A percentile compares a stretch with the other conserved stretches of the same genome.
Conservation (phyloP, 2,329 filamentous ascomycete species). For the Aspergillus udagawae region DNA sequence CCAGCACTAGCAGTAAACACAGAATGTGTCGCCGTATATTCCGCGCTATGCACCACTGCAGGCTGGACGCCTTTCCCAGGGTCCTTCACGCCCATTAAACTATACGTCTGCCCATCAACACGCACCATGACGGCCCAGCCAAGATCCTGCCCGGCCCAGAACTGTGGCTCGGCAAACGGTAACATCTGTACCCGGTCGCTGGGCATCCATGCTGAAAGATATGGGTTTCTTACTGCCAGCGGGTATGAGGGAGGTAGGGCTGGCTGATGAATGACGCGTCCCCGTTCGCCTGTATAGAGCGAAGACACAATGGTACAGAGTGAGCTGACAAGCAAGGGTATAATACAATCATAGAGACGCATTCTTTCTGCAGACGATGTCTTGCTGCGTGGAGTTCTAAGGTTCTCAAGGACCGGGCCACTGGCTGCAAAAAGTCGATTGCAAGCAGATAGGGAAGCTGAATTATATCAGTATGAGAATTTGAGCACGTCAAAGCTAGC, state of each 20-base stretch:
- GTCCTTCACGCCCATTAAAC: slow-evolving; percentile 38
- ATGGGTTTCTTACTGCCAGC: slow-evolving; percentile 42
- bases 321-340: slow-evolving; percentile 16
- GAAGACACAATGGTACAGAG: slow-evolving; percentile 19
- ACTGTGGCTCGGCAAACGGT: slow-evolving; percentile 38
- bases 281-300: slow-evolving; percentile 6
- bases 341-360: slow-evolving; percentile 5
- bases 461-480: not conserved
- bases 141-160: slow-evolving; percentile 42
- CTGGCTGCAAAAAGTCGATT: too few relatives aligned
- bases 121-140: slow-evolving; percentile 42
- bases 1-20: slow-evolving; percentile 39
- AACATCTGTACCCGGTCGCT: slow-evolving; percentile 34
- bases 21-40: slow-evolving; percentile 43
- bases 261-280: slow-evolving; percentile 19
- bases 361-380: not conserved
- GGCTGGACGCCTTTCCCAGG: slow-evolving; percentile 23
- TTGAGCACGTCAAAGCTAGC: not conserved
- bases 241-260: slow-evolving; percentile 42
- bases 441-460: not conserved
- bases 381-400: not conserved
- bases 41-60: slow-evolving; percentile 31
- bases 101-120: slow-evolving; percentile 39
- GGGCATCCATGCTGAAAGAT: slow-evolving; percentile 44
- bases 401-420: not conserved